Conservation (phyloP, 140 eudicot species). For the Anethum foeniculum region DNA sequence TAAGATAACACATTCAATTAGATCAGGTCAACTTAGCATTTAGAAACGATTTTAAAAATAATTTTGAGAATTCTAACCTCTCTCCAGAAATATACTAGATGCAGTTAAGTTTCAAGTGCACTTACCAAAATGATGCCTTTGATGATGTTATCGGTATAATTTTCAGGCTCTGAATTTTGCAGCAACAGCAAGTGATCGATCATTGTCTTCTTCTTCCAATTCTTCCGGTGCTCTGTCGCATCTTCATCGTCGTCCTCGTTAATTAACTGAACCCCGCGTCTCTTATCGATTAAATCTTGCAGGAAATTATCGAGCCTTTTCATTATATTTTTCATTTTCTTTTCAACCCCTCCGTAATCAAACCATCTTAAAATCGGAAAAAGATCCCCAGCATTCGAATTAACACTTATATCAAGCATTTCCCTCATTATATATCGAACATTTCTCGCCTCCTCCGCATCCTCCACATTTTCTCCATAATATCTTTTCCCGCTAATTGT, state of each 20-base stretch:
- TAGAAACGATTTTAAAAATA: no score
- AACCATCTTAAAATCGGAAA: conserved; percentile 8
- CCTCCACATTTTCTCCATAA: conserved; percentile 12
- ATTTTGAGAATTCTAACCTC: no score
- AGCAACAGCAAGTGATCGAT: conserved; percentile 6
- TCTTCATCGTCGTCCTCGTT: background rate
- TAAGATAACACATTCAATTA: no score
- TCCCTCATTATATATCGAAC: conserved; percentile 2
- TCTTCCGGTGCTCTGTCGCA: background rate
- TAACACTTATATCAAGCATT: background rate
- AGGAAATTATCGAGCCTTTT: background rate
- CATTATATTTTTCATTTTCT: background rate
- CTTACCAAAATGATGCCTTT: conserved; percentile 7
- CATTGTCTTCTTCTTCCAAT: background rate
- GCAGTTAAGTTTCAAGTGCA: background rate
- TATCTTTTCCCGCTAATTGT: conserved; percentile 1
- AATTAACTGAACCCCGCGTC: background rate
- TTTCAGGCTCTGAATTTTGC: conserved; percentile 10
- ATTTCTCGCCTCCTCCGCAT: background rate
- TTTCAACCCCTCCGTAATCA: conserved; percentile 2
- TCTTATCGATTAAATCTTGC: conserved; percentile 7
- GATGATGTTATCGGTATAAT: conserved; percentile 3
- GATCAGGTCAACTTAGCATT: no score
- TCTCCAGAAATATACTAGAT: no score
- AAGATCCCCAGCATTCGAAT: background rate